Percentiles rank a stretch among this genome's conserved stretches.
Conservation (phyloP, 768 basidiomycete genomes). For the Lepiota brunneoincarnata region DNA sequence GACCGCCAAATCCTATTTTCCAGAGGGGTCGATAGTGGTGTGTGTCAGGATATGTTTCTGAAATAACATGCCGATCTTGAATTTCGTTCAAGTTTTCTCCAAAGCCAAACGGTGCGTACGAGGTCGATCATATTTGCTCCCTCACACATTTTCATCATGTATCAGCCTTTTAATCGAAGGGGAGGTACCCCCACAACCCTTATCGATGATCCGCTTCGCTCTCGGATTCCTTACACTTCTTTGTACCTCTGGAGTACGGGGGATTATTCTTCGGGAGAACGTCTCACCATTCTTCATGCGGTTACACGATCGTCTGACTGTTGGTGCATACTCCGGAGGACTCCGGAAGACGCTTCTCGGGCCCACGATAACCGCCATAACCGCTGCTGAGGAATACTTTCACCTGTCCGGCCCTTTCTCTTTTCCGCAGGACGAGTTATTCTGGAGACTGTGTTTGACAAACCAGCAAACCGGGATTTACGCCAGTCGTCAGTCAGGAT, state of each 20-base stretch:
- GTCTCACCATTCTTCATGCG: constrained; percentile 6
- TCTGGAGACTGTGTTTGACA: constrained; percentile 5
- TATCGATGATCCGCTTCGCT: constrained; percentile 9
- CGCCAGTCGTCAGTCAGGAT: background rate
- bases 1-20: constrained; percentile 4
- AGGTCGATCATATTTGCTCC: background rate
- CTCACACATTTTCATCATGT: background rate
- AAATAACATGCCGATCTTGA: background rate
- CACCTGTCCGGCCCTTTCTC: background rate
- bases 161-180: background rate
- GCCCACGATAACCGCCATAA: constrained; percentile 2
- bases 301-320: background rate
- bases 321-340: background rate
- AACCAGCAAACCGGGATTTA: background rate
- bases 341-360: constrained; percentile 1
- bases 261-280: constrained; percentile 11
- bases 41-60: background rate
- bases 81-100: background rate
- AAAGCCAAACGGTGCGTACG: background rate
- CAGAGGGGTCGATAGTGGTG: background rate
- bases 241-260: constrained; percentile 1
- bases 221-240: constrained; percentile 9
- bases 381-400: constrained; percentile 7
- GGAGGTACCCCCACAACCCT: background rate
- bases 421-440: background rate